These are phyloP conservation scores for Pisolithus thermaeus DNA, from an alignment of 1,284 basidiomycete species.

Conservation along the genomic window DNA sequence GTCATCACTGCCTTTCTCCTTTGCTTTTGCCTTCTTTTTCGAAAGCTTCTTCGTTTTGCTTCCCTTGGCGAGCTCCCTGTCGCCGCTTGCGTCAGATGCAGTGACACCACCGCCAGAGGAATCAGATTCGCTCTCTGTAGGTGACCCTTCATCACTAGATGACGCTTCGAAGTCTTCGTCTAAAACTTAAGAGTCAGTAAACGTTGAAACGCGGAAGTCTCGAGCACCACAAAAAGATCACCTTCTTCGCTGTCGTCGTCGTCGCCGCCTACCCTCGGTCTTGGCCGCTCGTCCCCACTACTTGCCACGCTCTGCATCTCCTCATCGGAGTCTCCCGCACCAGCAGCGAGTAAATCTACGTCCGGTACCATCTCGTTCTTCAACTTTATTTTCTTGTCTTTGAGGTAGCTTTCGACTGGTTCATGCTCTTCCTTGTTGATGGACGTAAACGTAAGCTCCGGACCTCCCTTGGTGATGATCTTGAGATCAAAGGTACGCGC, in stretches of 20 bases:
- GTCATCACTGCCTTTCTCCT: slow-evolving; percentile 29
- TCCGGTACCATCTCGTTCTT: slow-evolving; percentile 97
- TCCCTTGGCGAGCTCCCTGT: slow-evolving; percentile 53
- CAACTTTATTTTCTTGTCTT: slow-evolving; percentile 86
- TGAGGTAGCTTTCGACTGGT: slow-evolving; percentile 78
- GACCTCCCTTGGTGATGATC: slow-evolving; percentile 77
- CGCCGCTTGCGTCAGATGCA: slow-evolving; percentile 75
- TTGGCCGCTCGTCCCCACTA: slow-evolving; percentile 59
- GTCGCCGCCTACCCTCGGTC: slow-evolving; percentile 45
- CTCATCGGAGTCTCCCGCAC: slow-evolving; percentile 74
- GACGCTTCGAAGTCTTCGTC: slow-evolving; percentile 90
- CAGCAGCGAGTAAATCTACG: slow-evolving; percentile 68
- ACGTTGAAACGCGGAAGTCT: not conserved
- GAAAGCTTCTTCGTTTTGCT: slow-evolving; percentile 39
- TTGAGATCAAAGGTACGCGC: slow-evolving; percentile 94
- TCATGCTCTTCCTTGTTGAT: slow-evolving; percentile 97
- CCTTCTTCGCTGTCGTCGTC: slow-evolving; percentile 84
- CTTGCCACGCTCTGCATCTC: slow-evolving; percentile 79
- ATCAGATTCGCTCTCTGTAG: slow-evolving; percentile 68
- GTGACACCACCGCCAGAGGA: slow-evolving; percentile 50
- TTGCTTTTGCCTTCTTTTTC: slow-evolving; percentile 32
- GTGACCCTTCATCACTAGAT: slow-evolving; percentile 80
- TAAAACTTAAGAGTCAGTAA: slow-evolving; percentile 12
- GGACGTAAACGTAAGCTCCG: slow-evolving; percentile 87
- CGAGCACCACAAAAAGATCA: slow-evolving; percentile 29